Base-by-base conservation (phyloP, 75 land plant species). In the Isoetes taiwanensis region DNA sequence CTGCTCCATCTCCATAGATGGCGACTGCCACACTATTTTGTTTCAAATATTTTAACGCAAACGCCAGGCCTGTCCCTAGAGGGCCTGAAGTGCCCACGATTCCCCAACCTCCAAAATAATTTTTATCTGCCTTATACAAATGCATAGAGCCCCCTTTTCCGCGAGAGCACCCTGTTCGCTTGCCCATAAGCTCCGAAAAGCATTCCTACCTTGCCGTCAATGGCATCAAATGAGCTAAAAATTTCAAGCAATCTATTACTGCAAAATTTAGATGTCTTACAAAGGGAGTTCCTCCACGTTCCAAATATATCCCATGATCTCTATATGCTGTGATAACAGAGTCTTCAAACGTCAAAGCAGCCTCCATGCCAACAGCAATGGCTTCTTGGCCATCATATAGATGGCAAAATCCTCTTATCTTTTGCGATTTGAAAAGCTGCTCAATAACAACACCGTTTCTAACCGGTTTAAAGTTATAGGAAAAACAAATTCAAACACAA, bases 141-240 rank as follows among this genome's bases (percentile, higher is more conserved):
- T 75, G 77, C 77, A 75, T 75, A 2, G 77, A 75, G 1, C 77
- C 77, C 17, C 77, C 77, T 43, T 75, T 71, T 11, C 74, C 75
- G 32, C 6, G 8, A 16, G 76, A 57, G 56, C 75, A 71, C 29
- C 77, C 77, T 4, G 68, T 66, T 30, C 41, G 58, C 28, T 56
- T 71, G 17, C 77, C 75, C 74, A 71, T 56, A 38, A 75, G 41
- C 54, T 75, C 74, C 3, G 77, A 50, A 54, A 75, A 75, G 14
- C 48, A 21, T 55, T 75, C 69, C 77, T 71, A 53, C 10, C 35
- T 11, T 24, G 0, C 21, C 12, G 17, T 43, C 21, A 56, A 37
- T 2, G 0, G 23, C 35, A 32, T 24, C 37, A 32, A 17, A 32
- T 32, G 3, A 29, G 0, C 56, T 28, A 28, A 2, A 24, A 53